Conservation (phyloP, 345 rosid genomes). For the Eucalyptus tenuipes region DNA sequence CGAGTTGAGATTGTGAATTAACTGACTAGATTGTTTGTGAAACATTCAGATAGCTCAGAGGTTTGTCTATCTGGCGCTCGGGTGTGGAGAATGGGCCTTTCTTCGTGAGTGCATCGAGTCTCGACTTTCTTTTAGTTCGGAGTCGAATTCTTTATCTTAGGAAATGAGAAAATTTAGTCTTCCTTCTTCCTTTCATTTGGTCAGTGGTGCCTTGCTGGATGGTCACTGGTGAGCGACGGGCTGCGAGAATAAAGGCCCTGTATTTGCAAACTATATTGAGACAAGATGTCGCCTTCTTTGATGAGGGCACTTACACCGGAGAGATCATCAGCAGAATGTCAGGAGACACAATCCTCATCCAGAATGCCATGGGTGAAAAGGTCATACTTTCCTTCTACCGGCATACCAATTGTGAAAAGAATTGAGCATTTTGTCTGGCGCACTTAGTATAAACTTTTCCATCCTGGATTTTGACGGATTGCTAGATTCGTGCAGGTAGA, state of each 20-base stretch:
- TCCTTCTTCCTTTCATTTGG: neutral
- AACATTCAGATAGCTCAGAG: constrained; percentile 42
- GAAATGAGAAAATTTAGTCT: neutral
- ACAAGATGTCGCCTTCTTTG: constrained; percentile 75
- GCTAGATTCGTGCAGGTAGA: constrained; percentile 46
- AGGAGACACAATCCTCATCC: constrained; percentile 80
- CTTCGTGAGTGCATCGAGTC: constrained; percentile 42
- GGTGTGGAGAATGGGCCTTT: constrained; percentile 42
- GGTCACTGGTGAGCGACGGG: constrained; percentile 78
- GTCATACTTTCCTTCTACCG: neutral
- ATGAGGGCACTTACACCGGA: constrained; percentile 65
- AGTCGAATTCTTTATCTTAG: neutral
- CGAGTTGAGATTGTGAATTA: neutral
- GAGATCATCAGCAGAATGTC: constrained; percentile 91
- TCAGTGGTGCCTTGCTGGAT: constrained; percentile 84
- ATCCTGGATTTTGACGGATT: neutral
- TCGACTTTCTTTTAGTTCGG: too few species aligned
- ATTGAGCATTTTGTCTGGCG: neutral
- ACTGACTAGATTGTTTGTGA: neutral
- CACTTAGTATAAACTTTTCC: neutral
- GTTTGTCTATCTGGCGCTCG: constrained; percentile 66
- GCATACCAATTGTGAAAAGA: neutral
- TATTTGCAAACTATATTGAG: constrained; percentile 61
- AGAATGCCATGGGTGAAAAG: constrained; percentile 9
- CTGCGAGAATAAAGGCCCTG: constrained; percentile 49